Conservation (phyloP, 179 eudicot species). For the Corrigiola litoralis region DNA sequence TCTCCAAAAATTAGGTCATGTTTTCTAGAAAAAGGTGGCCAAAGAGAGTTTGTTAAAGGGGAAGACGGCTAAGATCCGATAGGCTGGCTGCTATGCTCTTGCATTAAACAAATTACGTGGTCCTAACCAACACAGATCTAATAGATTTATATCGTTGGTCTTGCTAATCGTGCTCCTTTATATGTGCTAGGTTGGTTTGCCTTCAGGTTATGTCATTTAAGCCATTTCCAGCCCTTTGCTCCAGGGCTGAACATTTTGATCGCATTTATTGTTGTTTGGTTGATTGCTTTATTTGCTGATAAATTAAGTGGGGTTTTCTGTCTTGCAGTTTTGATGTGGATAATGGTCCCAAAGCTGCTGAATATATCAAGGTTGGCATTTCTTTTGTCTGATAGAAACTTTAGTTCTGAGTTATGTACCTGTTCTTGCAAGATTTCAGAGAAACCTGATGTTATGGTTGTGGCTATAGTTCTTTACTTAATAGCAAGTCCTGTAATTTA, state of each 20-base stretch:
- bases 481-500: neutral
- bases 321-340: constrained; percentile 78
- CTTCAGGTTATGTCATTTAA: too few relatives aligned
- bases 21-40: too few relatives aligned
- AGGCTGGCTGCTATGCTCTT: too few relatives aligned
- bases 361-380: constrained; percentile 67
- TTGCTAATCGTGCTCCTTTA: too few relatives aligned
- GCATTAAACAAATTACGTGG: too few relatives aligned
- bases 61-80: too few relatives aligned
- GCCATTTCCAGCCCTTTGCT: too few relatives aligned
- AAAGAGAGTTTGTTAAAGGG: too few relatives aligned
- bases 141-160: too few relatives aligned
- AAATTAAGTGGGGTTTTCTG: neutral
- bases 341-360: constrained; percentile 96
- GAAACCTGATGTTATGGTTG: neutral
- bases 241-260: neutral
- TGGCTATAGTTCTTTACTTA: neutral
- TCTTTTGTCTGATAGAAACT: neutral
- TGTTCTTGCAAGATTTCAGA: neutral
- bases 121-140: too few relatives aligned
- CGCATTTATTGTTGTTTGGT: neutral
- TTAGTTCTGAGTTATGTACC: neutral
- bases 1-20: too few relatives aligned
- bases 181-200: too few relatives aligned
- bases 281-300: constrained; percentile 3